Conservation (phyloP, 768 basidiomycete species). For the Lactarius trivialis region DNA sequence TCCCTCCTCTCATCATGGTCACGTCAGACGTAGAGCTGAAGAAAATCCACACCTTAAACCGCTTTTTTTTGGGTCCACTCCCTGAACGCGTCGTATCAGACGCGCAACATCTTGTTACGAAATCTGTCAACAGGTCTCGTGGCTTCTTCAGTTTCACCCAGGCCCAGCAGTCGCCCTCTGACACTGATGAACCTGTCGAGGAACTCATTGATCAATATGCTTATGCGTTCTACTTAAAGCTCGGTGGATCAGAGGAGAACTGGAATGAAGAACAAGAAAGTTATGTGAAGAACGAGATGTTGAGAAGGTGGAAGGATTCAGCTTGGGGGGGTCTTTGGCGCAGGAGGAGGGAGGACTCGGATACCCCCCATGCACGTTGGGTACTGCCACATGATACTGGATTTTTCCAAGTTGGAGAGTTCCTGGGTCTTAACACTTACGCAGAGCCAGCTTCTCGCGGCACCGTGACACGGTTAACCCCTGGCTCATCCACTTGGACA, state of each 20-base stretch:
- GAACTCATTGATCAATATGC: constrained; percentile 56
- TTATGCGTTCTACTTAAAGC: constrained; percentile 52
- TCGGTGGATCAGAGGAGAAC: constrained; percentile 58
- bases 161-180: constrained; percentile 23
- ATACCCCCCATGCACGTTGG: constrained; percentile 24
- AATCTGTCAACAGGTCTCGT: constrained; percentile 19
- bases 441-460: constrained; percentile 30
- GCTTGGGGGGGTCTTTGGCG: constrained; percentile 48
- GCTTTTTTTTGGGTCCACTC: constrained; percentile 73
- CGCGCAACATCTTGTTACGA: constrained; percentile 10
- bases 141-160: constrained; percentile 24
- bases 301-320: constrained; percentile 54
- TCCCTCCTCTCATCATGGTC: constrained; percentile 14
- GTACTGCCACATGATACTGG: constrained; percentile 54
- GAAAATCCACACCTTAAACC: constrained; percentile 31
- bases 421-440: constrained; percentile 62
- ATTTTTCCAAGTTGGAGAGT: constrained; percentile 72
- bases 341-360: constrained; percentile 31
- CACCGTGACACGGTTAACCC: not conserved
- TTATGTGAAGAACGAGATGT: constrained; percentile 49
- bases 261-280: constrained; percentile 56
- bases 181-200: constrained; percentile 36
- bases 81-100: constrained; percentile 52
- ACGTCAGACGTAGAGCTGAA: constrained; percentile 4
- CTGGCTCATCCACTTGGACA: not conserved